Evolutionary conservation across 75 land plant genomes (phyloP), one percentile per base, ranked within the genome.

Genomic region (Pinus albicaulis): DNA sequence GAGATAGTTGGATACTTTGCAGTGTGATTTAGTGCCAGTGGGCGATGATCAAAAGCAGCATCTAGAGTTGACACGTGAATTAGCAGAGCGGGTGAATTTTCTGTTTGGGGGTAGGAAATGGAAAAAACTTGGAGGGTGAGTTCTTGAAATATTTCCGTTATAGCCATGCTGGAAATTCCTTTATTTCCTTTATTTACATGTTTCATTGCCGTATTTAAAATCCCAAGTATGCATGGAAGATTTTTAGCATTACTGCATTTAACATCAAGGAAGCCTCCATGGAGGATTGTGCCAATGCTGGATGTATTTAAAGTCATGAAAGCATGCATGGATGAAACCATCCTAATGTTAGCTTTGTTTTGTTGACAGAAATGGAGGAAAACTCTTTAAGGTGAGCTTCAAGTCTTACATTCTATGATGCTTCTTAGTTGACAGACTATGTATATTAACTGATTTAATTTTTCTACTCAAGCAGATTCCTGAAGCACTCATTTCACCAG

Each of bases 41-140:
- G 99, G 99, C 58, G 95, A 91, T 64, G 99, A 97, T 87, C 99
- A 94, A 82, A 90, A 90, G 69, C 99, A 97, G 83, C 99, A 97
- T 77, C 75, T 97, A 56, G 99, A 97, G 80, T 75, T 97, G 80
- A 91, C 99, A 38, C 92, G 99, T 76, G 99, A 97, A 72, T 68
- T 97, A 57, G 99, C 99, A 76, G 98, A 92, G 63, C 83, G 93
- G 41, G 86, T 97, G 12, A 97, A 97, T 78, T 74, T 82, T 76
- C 74, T 87, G 58, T 97, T 83, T 87, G 99, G 99, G 17, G 98
- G 99, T 57, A 89, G 88, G 84, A 94, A 94, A 78, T 97, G 98
- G 98, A 97, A 97, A 79, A 96, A 97, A 80, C 76, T 94, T 75
- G 99, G 99, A 82, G 99, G 99, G 99, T 97, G 78, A 61, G 88